A percentile compares a stretch with the other conserved stretches of the same genome.
Conservation (phyloP, 306 rosid species). For the Vicia sativa region DNA sequence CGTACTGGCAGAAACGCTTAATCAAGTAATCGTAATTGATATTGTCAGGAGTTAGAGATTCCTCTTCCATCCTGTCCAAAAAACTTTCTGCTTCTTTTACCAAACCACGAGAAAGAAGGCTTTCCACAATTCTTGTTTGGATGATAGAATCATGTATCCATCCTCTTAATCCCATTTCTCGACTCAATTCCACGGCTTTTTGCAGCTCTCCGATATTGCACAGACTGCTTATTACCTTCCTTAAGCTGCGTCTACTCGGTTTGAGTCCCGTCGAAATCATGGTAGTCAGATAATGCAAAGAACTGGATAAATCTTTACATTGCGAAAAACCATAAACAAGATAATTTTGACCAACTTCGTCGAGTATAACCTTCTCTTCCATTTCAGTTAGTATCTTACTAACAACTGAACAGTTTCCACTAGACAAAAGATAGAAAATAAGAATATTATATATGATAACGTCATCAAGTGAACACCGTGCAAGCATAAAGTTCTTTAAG, state of each 20-base stretch:
- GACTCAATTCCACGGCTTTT: slow-evolving; percentile 67
- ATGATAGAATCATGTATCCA: slow-evolving; percentile 67
- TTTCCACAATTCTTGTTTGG: slow-evolving; percentile 63
- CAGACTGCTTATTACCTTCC: slow-evolving; percentile 55
- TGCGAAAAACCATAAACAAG: slow-evolving; percentile 69
- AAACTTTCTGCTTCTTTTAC: slow-evolving; percentile 70
- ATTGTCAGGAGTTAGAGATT: slow-evolving; percentile 60
- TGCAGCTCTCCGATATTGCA: slow-evolving; percentile 61
- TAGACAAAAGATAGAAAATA: slow-evolving; percentile 61
- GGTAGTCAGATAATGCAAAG: slow-evolving; percentile 53
- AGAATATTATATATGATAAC: slow-evolving; percentile 68
- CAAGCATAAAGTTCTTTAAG: slow-evolving; percentile 65
- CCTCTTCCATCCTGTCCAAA: slow-evolving; percentile 63
- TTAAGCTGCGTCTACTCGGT: slow-evolving; percentile 73
- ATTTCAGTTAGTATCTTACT: slow-evolving; percentile 54
- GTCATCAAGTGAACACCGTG: slow-evolving; percentile 46
- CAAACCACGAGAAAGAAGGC: slow-evolving; percentile 61
- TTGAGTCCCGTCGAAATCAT: slow-evolving; percentile 67
- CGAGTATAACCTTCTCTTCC: slow-evolving; percentile 54
- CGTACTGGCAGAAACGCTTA: slow-evolving; percentile 59
- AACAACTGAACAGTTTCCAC: slow-evolving; percentile 53
- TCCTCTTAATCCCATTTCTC: slow-evolving; percentile 67
- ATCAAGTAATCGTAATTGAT: slow-evolving; percentile 71
- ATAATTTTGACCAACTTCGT: slow-evolving; percentile 71
- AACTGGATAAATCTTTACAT: slow-evolving; percentile 57